Base-by-base conservation (phyloP, 73 alveolate genomes). In the Uronychia setigera region DNA sequence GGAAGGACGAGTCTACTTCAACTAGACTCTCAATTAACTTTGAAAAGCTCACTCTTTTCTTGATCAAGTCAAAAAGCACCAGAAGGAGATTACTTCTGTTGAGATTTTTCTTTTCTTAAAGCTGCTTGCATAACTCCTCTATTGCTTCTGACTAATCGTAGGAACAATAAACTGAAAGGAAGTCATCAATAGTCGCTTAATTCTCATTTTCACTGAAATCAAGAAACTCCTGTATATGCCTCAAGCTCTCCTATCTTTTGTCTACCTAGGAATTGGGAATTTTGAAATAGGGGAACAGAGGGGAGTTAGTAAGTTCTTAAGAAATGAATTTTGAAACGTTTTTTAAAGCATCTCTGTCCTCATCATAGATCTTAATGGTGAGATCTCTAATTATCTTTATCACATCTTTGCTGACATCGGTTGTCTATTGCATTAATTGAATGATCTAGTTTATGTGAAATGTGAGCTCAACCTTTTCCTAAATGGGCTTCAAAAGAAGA, bases 61-160 rank as follows among this genome's bases (percentile, higher is more conserved):
- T 77, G 29, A 77, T 77, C 25, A 29, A 29, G 60, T 77, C 83
- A 77, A 77, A 77, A 13, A 29, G 27, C 1, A 77, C 74, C 25
- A 32, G 29, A 13, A 77, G 26, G 29, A 77, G 32, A 11, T 46
- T 19, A 19, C 19, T 46, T 19, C 5, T 46, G 67, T 46, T 19
- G 5, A 46, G 67, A 19, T 11, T 19, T 46, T 46, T 46, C 67
- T 46, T 46, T 19, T 46, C 67, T 46, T 46, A 11, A 19, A 46
- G 19, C n/a, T 46, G 5, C 67, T 46, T 46, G 67, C 5, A 11
- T 46, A 46, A 19, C 67, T 46, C 67, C 67, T 46, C 67, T 11
- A 19, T 11, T 11, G n/a, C 5, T 46, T 5, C 67, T 5, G 5
- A 5, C 19, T 5, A 46, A 19, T 46, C 67, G 5, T 11, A 46